These are phyloP conservation scores for Peronospora destructor DNA, from an alignment of 352 stramenopile species.

Conservation along the genomic window DNA sequence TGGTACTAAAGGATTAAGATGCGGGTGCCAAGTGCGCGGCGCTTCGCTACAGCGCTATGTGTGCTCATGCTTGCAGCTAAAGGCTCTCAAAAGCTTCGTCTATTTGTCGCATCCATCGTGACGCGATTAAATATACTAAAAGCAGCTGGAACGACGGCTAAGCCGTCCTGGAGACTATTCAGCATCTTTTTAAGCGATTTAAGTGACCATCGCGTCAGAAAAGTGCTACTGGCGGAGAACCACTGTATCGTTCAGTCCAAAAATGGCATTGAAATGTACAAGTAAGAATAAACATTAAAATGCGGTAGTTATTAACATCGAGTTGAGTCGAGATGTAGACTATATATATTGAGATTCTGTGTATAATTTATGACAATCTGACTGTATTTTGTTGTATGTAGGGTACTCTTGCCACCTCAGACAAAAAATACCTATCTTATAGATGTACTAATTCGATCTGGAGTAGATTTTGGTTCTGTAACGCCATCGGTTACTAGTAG, in stretches of 20 bases:
- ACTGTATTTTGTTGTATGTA: constrained; percentile 18
- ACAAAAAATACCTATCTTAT: constrained; percentile 67
- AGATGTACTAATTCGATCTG: constrained; percentile 48
- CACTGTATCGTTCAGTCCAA: constrained; percentile 56
- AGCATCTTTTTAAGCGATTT: constrained; percentile 63
- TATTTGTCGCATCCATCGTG: constrained; percentile 38
- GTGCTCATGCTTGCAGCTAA: constrained; percentile 24
- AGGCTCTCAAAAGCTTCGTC: constrained; percentile 18
- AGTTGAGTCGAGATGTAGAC: constrained; percentile 1
- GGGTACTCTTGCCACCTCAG: constrained; percentile 61
- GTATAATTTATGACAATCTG: constrained; percentile 9
- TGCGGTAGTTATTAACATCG: background rate
- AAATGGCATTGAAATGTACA: constrained; percentile 27
- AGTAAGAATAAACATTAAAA: no score
- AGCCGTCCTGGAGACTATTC: constrained; percentile 51
- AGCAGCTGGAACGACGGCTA: constrained; percentile 8
- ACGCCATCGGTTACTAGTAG: constrained; percentile 36
- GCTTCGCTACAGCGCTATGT: constrained; percentile 29
- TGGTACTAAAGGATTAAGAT: constrained; percentile 9
- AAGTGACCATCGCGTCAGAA: constrained; percentile 35
- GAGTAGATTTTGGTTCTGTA: constrained; percentile 66
- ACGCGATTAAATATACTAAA: constrained; percentile 15
- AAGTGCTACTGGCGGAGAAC: constrained; percentile 56
- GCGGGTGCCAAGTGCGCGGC: constrained; percentile 31
- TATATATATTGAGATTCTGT: constrained; percentile 3